A percentile compares a stretch with the other conserved stretches of the same genome.
Evolutionary conservation across 768 basidiomycete species (phyloP).

Genomic region (Termitomyces sp.): DNA sequence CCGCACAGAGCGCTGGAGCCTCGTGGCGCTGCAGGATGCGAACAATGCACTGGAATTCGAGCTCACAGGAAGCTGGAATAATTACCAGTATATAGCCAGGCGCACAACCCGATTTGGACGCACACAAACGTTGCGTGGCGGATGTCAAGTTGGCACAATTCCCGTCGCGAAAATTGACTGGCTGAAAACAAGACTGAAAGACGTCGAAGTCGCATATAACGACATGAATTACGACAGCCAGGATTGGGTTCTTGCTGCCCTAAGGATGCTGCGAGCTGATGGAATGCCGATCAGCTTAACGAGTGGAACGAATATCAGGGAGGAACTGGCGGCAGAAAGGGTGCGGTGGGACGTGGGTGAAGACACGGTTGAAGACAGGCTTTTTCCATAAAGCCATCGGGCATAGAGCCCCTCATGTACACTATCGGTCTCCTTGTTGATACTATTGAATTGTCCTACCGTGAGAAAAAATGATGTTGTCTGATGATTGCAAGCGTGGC

Average conservation of each 20-base stretch:
- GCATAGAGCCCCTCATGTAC: neutral
- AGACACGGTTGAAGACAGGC: constrained; percentile 23
- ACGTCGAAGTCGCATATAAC: constrained; percentile 19
- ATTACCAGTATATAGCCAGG: constrained; percentile 19
- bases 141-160: constrained; percentile 24
- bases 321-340: constrained; percentile 16
- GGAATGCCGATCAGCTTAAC: constrained; percentile 17
- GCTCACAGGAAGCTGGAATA: constrained; percentile 23
- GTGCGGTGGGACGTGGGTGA: constrained; percentile 25
- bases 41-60: constrained; percentile 21
- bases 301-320: constrained; percentile 15
- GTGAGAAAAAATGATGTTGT: constrained; percentile 9
- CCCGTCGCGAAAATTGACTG: constrained; percentile 17
- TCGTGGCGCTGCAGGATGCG: constrained; percentile 20
- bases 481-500: constrained; percentile 4
- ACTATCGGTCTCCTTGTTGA: neutral
- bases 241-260: constrained; percentile 24
- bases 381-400: constrained; percentile 10
- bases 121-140: constrained; percentile 21
- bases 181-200: constrained; percentile 19
- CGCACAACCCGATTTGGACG: constrained; percentile 12
- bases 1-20: constrained; percentile 27
- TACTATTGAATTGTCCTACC: neutral
- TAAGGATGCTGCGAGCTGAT: constrained; percentile 22
- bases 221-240: constrained; percentile 25